Evolutionary conservation across 2,329 filamentous ascomycete species (phyloP), one percentile per base, ranked within the genome.

Genomic region (Aureobasidium melanogenum): DNA sequence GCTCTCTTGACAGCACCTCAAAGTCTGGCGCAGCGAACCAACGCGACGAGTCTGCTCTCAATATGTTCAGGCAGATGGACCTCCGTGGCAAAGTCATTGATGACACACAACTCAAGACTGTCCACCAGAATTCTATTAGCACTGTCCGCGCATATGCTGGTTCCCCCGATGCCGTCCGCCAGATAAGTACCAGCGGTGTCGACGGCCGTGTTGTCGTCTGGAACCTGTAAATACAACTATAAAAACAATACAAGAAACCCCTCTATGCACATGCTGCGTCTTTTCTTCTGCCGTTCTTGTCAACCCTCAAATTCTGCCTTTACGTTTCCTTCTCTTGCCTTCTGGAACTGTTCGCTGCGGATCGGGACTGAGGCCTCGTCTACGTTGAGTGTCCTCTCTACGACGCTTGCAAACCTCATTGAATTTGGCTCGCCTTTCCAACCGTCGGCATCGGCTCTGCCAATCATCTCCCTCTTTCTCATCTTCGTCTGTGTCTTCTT

Each of bases 41-140:
- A 60, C 83, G 88, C 34, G 94, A 97, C 76, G 94, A 97, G 74
- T 94, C 89, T 66, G 94, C 94, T 26, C 79, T 97, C 73, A 96
- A 97, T 76, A 96, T 97, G 91, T 99, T 99, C 79, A 85, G 86
- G 70, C 92, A 97, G 79, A 97, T 99, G 94, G 94, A 99, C 75
- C 82, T 99, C 66, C 96, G 94, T 82, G 94, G 94, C 64, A 96
- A 96, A 77, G 79, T 82, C 61, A 90, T 90, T 72, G 91, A 96
- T 70, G 92, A 97, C 73, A 97, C 92, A 4, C 89, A 96, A 78
- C 81, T 99, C 68, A 94, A 91, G 78, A 97, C 94, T 12, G 85
- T 94, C 50, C 94, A 99, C 76, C 94, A 99, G 74, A 99, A 99
- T 77, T 96, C 92, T 28, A 89, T 99, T 71, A 91, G 84, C 70